Percentiles rank a stretch among this genome's conserved stretches.
phyloP scores from a whole-genome alignment of 192 early-diverging fungal genomes.

The Kappamyces sp. region DNA sequence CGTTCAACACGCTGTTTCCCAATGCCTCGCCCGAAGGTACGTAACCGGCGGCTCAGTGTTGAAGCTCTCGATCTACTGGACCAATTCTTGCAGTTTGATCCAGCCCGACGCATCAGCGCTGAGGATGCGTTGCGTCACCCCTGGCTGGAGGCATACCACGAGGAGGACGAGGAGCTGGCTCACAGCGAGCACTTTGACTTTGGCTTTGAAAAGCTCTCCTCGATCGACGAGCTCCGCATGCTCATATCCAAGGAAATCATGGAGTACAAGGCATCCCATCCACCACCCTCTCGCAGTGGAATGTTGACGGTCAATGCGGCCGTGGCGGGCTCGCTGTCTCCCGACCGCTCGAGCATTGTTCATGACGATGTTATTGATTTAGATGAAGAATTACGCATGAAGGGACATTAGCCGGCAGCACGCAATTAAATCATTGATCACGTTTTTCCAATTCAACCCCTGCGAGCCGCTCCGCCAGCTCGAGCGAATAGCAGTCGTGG shows the following conservation, averaged over 20 bases:
- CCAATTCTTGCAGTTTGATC: conserved; percentile 77
- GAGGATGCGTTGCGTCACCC: conserved; percentile 81
- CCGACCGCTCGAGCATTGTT: conserved; percentile 32
- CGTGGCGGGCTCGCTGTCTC: neutral
- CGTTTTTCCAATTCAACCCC: too few species aligned
- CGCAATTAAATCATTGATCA: too few species aligned
- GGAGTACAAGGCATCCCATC: conserved; percentile 4
- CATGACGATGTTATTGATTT: conserved; percentile 44
- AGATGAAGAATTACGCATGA: conserved; percentile 42
- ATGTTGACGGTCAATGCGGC: neutral
- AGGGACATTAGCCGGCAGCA: neutral
- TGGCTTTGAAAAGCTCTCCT: conserved; percentile 69
- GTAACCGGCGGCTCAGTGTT: conserved; percentile 10
- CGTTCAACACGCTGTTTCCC: conserved; percentile 73
- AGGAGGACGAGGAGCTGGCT: conserved; percentile 67
- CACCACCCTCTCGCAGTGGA: neutral
- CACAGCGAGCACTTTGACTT: conserved; percentile 74
- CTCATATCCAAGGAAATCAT: conserved; percentile 5
- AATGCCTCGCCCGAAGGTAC: conserved; percentile 53
- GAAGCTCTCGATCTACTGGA: conserved; percentile 72
- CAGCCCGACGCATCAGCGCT: conserved; percentile 77
- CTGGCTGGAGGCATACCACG: conserved; percentile 80
- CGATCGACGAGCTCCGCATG: conserved; percentile 70
- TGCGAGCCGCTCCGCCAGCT: too few species aligned
- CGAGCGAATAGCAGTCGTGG: too few species aligned